Evolutionary conservation across 345 rosid species (phyloP).

Genomic region (Raphanus raphanistrum): DNA sequence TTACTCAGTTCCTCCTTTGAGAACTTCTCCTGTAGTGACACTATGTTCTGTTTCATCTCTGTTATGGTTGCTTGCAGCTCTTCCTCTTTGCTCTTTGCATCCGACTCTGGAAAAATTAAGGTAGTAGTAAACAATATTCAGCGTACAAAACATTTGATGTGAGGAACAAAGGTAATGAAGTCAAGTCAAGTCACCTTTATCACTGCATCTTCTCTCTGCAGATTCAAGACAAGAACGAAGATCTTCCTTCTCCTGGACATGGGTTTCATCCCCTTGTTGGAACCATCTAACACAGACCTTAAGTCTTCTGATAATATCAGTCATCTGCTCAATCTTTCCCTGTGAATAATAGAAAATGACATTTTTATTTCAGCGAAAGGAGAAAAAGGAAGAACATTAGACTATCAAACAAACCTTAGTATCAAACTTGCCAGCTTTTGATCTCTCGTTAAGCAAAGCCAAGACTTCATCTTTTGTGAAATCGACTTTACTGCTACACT

Average conservation of each 20-base stretch:
- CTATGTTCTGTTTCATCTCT: not conserved
- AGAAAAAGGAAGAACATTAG: not conserved
- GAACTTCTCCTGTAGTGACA: conserved; percentile 1
- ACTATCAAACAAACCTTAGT: conserved; percentile 51
- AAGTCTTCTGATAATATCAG: not conserved
- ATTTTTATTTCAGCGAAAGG: not conserved
- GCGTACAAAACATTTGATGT: not conserved
- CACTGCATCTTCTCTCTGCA: not conserved
- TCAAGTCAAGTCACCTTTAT: not conserved
- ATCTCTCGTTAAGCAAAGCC: conserved; percentile 68
- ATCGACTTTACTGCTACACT: conserved; percentile 41
- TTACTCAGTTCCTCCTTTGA: not conserved
- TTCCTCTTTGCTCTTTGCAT: not conserved
- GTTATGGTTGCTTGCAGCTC: not conserved
- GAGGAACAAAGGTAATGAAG: not conserved
- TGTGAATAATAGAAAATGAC: not conserved
- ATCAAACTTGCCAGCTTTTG: conserved; percentile 69
- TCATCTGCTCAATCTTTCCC: not conserved
- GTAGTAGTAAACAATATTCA: not conserved
- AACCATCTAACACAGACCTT: not conserved
- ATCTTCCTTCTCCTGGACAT: not conserved
- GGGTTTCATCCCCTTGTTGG: not conserved
- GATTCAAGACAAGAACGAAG: not conserved
- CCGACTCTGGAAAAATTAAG: not conserved
- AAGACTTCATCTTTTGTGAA: conserved; percentile 80